A percentile compares a stretch with the other conserved stretches of the same genome.
These are phyloP conservation scores for Lasiosphaeria ovina DNA, from an alignment of 495 filamentous ascomycete species.

Conservation along the genomic window DNA sequence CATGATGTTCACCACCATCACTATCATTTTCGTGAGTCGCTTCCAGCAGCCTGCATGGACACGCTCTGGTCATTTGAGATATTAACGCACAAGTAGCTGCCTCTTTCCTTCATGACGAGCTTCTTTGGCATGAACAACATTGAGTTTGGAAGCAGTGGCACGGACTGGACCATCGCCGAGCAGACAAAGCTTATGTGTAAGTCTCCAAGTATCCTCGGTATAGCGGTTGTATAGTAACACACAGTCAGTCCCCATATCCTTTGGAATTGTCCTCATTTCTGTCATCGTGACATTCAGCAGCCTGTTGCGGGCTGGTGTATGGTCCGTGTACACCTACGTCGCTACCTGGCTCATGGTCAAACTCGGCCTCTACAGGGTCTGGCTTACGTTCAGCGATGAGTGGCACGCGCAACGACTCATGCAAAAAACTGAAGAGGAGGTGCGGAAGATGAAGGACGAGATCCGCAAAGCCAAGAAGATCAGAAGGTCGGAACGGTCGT, in stretches of 20 bases:
- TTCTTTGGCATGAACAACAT: conserved; percentile 5
- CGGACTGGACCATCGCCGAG: neutral
- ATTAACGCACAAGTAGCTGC: neutral
- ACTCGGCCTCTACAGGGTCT: conserved; percentile 22
- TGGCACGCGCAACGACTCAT: conserved; percentile 2
- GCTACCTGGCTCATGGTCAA: conserved; percentile 13
- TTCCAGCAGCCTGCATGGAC: neutral
- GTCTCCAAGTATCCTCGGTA: neutral
- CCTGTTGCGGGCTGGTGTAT: conserved; percentile 15
- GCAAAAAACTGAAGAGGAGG: conserved; percentile 7
- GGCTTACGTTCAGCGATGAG: conserved; percentile 10
- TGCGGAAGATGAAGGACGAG: conserved; percentile 12
- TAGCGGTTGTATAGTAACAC: neutral
- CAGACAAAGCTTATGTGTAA: conserved; percentile 6
- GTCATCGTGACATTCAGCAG: conserved; percentile 23
- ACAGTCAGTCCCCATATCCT: conserved; percentile 30
- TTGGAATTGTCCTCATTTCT: conserved; percentile 24
- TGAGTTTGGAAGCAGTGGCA: neutral
- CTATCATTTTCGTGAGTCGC: conserved; percentile 49
- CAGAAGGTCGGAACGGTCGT: neutral
- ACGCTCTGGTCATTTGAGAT: conserved; percentile 2
- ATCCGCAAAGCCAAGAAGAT: conserved; percentile 12
- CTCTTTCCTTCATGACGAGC: conserved; percentile 7
- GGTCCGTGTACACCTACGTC: conserved; percentile 15
- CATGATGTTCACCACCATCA: conserved; percentile 66